Percentiles rank a stretch among this genome's conserved stretches.
Evolutionary conservation across 2,329 filamentous ascomycete genomes (phyloP).

Genomic region (Dryadomyces sulphureus): DNA sequence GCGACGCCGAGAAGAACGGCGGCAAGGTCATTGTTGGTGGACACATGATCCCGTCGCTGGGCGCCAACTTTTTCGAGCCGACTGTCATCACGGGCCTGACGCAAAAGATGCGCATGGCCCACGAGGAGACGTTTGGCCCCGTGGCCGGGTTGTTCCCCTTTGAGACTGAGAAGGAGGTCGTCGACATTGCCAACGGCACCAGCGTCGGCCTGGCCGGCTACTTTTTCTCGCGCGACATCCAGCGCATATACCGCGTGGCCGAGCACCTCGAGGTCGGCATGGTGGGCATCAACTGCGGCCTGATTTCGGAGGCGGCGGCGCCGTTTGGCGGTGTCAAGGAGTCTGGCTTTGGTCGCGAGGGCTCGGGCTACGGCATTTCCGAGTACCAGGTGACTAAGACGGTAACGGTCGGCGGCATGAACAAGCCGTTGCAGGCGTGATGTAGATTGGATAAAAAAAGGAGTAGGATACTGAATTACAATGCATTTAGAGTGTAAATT

Average conservation of each 20-base stretch:
- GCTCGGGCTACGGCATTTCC: constrained; percentile 60
- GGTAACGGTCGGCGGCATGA: constrained; percentile 40
- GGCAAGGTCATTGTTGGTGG: constrained; percentile 64
- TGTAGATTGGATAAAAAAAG: background rate
- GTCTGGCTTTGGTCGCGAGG: constrained; percentile 68
- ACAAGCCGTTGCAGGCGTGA: constrained; percentile 31
- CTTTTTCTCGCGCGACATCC: constrained; percentile 62
- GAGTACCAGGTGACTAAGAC: constrained; percentile 67
- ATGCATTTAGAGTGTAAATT: no score
- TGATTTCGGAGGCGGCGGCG: constrained; percentile 42
- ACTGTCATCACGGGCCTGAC: constrained; percentile 84
- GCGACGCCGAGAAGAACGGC: constrained; percentile 65
- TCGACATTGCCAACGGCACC: constrained; percentile 64
- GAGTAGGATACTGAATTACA: background rate
- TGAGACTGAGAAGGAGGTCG: constrained; percentile 75
- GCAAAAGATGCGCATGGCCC: constrained; percentile 66
- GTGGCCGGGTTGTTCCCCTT: constrained; percentile 85
- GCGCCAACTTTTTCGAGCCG: constrained; percentile 75
- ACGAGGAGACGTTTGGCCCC: constrained; percentile 91
- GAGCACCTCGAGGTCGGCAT: constrained; percentile 71
- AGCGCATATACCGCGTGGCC: constrained; percentile 44
- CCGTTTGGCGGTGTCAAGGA: constrained; percentile 73
- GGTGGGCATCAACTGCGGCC: constrained; percentile 70
- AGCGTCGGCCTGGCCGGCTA: constrained; percentile 88
- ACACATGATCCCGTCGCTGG: constrained; percentile 56